These are phyloP conservation scores for Exophiala calicioides DNA, from an alignment of 2,329 filamentous ascomycete species.

Conservation along the genomic window DNA sequence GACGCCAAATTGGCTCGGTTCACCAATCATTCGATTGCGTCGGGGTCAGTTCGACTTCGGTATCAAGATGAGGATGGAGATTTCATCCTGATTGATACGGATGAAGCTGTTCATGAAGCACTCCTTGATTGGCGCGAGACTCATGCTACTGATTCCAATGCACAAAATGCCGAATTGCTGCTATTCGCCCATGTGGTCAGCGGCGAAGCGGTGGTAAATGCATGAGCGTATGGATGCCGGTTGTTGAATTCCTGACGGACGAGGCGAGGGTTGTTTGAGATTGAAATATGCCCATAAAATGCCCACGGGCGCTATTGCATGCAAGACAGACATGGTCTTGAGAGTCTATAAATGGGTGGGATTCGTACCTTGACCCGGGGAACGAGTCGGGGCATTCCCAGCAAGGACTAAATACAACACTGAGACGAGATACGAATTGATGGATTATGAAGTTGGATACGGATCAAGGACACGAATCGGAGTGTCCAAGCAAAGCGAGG, in stretches of 20 bases:
- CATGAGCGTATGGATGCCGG: not conserved
- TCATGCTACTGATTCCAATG: constrained; percentile 56
- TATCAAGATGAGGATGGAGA: constrained; percentile 93
- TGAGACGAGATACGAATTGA: constrained; percentile 26
- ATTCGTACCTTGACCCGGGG: not conserved
- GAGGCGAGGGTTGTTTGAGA: too few species aligned
- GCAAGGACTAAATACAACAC: constrained; percentile 7
- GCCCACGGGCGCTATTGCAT: too few species aligned
- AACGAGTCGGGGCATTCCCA: not conserved
- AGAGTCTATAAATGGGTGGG: not conserved
- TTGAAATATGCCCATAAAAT: too few species aligned
- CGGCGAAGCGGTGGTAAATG: constrained; percentile 11
- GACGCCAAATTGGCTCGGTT: constrained; percentile 90
- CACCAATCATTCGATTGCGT: constrained; percentile 79
- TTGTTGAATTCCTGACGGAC: not conserved
- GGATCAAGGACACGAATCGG: constrained; percentile 8
- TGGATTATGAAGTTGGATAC: constrained; percentile 25
- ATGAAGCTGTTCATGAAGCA: constrained; percentile 94
- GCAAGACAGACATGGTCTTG: too few species aligned
- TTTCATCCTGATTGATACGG: constrained; percentile 87
- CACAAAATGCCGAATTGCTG: constrained; percentile 28
- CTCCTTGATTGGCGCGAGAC: constrained; percentile 92
- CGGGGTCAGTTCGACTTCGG: constrained; percentile 78
- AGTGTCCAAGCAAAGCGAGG: constrained; percentile 1
- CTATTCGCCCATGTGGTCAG: constrained; percentile 27